Evolutionary conservation across 805 yeast species (phyloP).

Genomic region (Candida morakotiae): DNA sequence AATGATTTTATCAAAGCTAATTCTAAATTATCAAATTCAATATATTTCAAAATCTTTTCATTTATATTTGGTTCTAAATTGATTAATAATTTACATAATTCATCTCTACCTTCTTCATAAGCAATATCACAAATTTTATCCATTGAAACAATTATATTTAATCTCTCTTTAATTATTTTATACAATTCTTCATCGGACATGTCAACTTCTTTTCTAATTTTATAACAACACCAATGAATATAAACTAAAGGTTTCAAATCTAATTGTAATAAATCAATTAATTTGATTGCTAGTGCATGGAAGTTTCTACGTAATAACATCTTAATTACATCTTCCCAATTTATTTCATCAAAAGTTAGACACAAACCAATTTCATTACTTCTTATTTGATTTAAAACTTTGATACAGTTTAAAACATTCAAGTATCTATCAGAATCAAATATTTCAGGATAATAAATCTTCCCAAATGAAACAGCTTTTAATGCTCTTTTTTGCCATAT

Average conservation of each 20-base stretch:
- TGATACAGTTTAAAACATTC: slow-evolving; percentile 53
- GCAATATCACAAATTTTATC: slow-evolving; percentile 61
- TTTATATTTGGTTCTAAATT: slow-evolving; percentile 62
- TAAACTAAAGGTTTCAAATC: slow-evolving; percentile 42
- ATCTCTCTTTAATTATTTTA: slow-evolving; percentile 42
- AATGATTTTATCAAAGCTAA: slow-evolving; percentile 66
- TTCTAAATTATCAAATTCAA: slow-evolving; percentile 69
- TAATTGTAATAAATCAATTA: slow-evolving; percentile 47
- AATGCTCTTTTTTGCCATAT: slow-evolving; percentile 76
- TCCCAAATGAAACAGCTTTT: slow-evolving; percentile 84
- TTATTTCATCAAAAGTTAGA: slow-evolving; percentile 56
- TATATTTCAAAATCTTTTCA: slow-evolving; percentile 53
- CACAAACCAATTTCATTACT: slow-evolving; percentile 63
- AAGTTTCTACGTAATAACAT: slow-evolving; percentile 56
- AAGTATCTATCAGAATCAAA: slow-evolving; percentile 59
- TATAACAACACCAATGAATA: slow-evolving; percentile 75
- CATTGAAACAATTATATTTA: slow-evolving; percentile 49
- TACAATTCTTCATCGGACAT: slow-evolving; percentile 59
- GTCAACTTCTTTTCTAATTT: slow-evolving; percentile 52
- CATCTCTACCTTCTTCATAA: slow-evolving; percentile 74
- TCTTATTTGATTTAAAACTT: slow-evolving; percentile 69
- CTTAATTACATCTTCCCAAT: slow-evolving; percentile 48
- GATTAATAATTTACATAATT: slow-evolving; percentile 63
- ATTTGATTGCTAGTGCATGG: slow-evolving; percentile 59
- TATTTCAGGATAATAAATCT: slow-evolving; percentile 49